Conservation (phyloP, 2,329 filamentous ascomycete species). For the Penicillium sp. region DNA sequence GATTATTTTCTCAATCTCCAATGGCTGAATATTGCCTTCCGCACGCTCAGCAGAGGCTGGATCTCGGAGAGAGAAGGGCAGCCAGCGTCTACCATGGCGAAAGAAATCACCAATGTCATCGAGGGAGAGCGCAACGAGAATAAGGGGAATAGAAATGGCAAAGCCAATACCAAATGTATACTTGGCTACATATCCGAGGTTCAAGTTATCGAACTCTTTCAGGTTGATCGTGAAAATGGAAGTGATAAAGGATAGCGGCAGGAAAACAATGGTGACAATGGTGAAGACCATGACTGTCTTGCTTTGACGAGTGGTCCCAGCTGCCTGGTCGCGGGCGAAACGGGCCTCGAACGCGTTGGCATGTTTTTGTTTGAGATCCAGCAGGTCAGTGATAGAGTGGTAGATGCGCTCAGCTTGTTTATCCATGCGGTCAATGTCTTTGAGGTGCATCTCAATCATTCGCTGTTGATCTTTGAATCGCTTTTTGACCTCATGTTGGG, state of each 20-base stretch:
- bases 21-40: conserved; percentile 9
- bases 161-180: conserved; percentile 60
- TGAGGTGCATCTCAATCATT: conserved; percentile 58
- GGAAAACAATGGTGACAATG: conserved; percentile 60
- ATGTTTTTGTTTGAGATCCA: conserved; percentile 70
- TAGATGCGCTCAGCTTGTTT: conserved; percentile 63
- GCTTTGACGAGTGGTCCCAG: conserved; percentile 59
- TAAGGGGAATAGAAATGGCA: conserved; percentile 54
- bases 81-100: conserved; percentile 26
- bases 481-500: conserved; percentile 53
- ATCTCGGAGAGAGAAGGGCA: conserved; percentile 15
- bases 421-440: conserved; percentile 65
- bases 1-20: conserved; percentile 30
- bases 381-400: conserved; percentile 60
- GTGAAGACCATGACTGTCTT: conserved; percentile 62
- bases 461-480: conserved; percentile 60
- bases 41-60: not conserved
- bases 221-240: conserved; percentile 59
- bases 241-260: conserved; percentile 58
- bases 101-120: conserved; percentile 43
- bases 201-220: conserved; percentile 48
- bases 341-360: conserved; percentile 68
- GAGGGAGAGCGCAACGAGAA: conserved; percentile 48
- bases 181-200: conserved; percentile 53
- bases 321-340: conserved; percentile 59